These are phyloP conservation scores for Lipomyces kockii DNA, from an alignment of 805 yeast species.

Conservation along the genomic window DNA sequence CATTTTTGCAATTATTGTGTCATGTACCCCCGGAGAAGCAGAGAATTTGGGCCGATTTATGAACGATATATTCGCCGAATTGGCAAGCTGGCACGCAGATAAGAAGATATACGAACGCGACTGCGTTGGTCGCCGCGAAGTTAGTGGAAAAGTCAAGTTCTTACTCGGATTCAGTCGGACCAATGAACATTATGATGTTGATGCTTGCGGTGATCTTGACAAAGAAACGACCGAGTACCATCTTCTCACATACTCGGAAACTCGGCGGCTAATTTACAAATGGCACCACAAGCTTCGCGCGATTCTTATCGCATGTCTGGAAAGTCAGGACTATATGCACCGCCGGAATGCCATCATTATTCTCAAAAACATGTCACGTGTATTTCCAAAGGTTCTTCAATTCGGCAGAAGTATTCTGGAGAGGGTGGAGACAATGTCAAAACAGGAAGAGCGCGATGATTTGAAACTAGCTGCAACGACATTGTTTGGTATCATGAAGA, in stretches of 20 bases:
- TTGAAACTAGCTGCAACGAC: slow-evolving; percentile 69
- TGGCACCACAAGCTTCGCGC: slow-evolving; percentile 61
- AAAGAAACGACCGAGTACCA: slow-evolving; percentile 26
- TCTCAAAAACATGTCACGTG: slow-evolving; percentile 64
- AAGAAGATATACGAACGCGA: slow-evolving; percentile 44
- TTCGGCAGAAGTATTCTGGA: slow-evolving; percentile 62
- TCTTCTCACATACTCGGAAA: slow-evolving; percentile 45
- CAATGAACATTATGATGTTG: slow-evolving; percentile 4
- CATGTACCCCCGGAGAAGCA: slow-evolving; percentile 76
- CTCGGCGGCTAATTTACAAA: slow-evolving; percentile 52
- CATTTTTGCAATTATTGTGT: slow-evolving; percentile 63
- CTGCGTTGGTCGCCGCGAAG: slow-evolving; percentile 41
- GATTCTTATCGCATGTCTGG: slow-evolving; percentile 52
- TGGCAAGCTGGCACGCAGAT: slow-evolving; percentile 54
- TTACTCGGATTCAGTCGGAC: slow-evolving; percentile 40
- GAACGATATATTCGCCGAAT: slow-evolving; percentile 55
- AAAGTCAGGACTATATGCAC: slow-evolving; percentile 68
- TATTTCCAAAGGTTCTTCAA: slow-evolving; percentile 69
- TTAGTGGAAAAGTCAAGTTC: slow-evolving; percentile 32
- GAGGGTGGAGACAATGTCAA: slow-evolving; percentile 54
- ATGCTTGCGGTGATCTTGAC: slow-evolving; percentile 20
- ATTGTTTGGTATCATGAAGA: slow-evolving; percentile 40
- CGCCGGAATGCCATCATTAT: slow-evolving; percentile 80
- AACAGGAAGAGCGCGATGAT: slow-evolving; percentile 73
- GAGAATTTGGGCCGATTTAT: slow-evolving; percentile 81